phyloP scores from a whole-genome alignment of 192 early-diverging fungal genomes.

The Backusella macrospora region DNA sequence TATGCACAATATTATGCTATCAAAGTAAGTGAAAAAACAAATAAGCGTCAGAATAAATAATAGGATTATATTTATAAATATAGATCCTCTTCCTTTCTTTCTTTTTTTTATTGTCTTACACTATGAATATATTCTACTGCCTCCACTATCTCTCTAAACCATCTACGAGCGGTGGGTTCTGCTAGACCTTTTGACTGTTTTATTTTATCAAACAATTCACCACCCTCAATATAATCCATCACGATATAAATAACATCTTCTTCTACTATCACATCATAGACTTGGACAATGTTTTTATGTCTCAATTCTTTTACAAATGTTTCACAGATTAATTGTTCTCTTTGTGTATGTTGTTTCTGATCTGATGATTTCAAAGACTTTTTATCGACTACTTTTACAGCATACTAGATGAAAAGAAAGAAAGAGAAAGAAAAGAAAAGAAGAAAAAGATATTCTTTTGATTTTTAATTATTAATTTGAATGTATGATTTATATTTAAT shows the following conservation, averaged over 20 bases:
- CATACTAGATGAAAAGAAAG: constrained; percentile 43
- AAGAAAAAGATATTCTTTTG: background rate
- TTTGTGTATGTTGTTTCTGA: constrained; percentile 50
- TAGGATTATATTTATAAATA: background rate
- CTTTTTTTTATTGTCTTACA: constrained; percentile 30
- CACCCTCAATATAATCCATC: constrained; percentile 60
- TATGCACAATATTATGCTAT: constrained; percentile 52
- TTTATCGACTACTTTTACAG: constrained; percentile 65
- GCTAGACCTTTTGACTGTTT: constrained; percentile 48
- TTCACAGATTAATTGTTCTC: constrained; percentile 52
- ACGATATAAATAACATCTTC: constrained; percentile 57
- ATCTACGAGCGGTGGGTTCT: constrained; percentile 51
- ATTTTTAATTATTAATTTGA: background rate
- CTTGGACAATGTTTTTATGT: constrained; percentile 59
- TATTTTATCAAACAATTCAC: constrained; percentile 62
- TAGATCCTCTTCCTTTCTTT: background rate
- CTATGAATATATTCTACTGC: constrained; percentile 58
- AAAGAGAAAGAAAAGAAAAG: background rate
- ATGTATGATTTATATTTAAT: background rate
- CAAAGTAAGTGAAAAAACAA: background rate
- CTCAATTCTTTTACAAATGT: constrained; percentile 37
- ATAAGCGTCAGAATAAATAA: background rate
- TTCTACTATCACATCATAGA: constrained; percentile 54
- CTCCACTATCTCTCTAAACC: constrained; percentile 55
- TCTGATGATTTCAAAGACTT: constrained; percentile 50